Evolutionary conservation across 345 rosid species (phyloP).

Genomic region (Euphorbia pulcherrima): DNA sequence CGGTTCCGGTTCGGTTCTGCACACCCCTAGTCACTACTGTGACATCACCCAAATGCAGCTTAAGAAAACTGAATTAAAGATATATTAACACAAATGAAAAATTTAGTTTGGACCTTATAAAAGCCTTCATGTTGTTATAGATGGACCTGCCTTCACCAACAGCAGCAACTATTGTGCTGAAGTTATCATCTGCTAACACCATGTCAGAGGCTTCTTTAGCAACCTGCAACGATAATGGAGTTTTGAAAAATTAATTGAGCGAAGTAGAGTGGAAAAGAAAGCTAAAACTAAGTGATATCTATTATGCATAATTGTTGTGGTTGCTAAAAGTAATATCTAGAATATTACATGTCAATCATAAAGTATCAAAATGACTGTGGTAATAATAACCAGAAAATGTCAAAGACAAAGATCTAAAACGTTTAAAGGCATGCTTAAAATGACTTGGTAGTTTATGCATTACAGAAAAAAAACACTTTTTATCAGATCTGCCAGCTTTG

Average conservation of each 20-base stretch:
- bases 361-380: no score
- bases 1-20: no score
- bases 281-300: not conserved
- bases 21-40: not conserved
- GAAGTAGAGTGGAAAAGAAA: not conserved
- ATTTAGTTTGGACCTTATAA: constrained; percentile 67
- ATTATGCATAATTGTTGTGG: not conserved
- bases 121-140: constrained; percentile 95
- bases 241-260: not conserved
- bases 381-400: no score
- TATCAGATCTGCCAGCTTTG: not conserved
- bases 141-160: constrained; percentile 98
- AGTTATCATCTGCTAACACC: constrained; percentile 98
- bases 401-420: not conserved
- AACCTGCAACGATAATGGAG: constrained; percentile 45
- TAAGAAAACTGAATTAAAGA: not conserved
- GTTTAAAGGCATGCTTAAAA: not conserved
- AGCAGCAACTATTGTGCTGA: constrained; percentile 91
- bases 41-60: not conserved
- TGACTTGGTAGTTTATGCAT: not conserved
- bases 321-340: not conserved
- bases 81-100: not conserved
- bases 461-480: not conserved
- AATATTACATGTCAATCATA: no score
- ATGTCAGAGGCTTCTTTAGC: constrained; percentile 98